Percentiles rank a stretch among this genome's conserved stretches.
These are phyloP conservation scores for Drechslera avenae DNA, from an alignment of 2,329 filamentous ascomycete species.

Conservation along the genomic window DNA sequence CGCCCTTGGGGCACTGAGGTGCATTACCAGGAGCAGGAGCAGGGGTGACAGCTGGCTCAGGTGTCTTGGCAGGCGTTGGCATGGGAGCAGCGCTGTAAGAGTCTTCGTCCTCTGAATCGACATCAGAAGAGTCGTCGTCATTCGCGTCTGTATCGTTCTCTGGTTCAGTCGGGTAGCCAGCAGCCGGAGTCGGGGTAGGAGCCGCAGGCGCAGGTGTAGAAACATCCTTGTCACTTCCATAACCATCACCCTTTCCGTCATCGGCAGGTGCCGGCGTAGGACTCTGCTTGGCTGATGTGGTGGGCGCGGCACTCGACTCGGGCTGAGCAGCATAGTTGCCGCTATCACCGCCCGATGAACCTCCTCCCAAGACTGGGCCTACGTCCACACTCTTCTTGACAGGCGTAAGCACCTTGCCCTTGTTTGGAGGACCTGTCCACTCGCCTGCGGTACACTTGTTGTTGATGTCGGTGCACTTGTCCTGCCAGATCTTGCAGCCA, in stretches of 20 bases:
- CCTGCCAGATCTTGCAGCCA: conserved; percentile 67
- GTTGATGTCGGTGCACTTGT: conserved; percentile 61
- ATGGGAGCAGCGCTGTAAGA: conserved; percentile 2
- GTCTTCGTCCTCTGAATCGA: no score
- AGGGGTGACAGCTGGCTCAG: conserved; percentile 15
- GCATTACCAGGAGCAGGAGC: conserved; percentile 28
- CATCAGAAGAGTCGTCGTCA: no score
- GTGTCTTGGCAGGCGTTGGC: conserved; percentile 21
- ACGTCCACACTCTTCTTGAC: conserved; percentile 38
- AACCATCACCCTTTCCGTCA: no score
- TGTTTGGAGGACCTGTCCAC: conserved; percentile 53
- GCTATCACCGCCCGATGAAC: conserved; percentile 10
- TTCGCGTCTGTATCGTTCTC: no score
- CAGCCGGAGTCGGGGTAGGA: no score
- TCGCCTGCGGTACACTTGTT: conserved; percentile 49
- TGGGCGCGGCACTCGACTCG: conserved; percentile 14
- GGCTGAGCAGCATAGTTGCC: conserved; percentile 24
- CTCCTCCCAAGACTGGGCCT: conserved; percentile 30
- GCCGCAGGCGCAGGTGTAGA: no score
- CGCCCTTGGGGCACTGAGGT: conserved; percentile 24
- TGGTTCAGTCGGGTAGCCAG: no score
- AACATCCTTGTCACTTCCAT: no score
- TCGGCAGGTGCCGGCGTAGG: not conserved
- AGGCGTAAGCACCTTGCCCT: conserved; percentile 48
- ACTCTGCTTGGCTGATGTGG: not conserved